Evolutionary conservation across 2,329 filamentous ascomycete genomes (phyloP).

Genomic region (Fusarium guadeloupense): DNA sequence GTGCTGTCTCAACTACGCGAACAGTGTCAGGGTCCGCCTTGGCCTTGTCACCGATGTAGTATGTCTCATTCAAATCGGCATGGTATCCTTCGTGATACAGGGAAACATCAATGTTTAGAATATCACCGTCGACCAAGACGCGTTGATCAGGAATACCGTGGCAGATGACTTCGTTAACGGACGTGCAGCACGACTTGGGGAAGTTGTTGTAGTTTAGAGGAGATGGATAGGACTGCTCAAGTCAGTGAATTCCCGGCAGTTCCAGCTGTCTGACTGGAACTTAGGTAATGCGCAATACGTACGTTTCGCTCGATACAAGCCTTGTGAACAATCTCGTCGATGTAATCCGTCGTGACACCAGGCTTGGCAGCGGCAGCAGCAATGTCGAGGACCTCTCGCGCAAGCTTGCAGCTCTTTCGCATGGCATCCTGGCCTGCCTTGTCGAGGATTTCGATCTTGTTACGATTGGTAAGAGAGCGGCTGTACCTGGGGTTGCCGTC

Average conservation of each 20-base stretch:
- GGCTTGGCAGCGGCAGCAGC: slow-evolving; percentile 84
- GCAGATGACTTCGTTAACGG: slow-evolving; percentile 96
- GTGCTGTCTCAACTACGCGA: slow-evolving; percentile 87
- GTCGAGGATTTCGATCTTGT: slow-evolving; percentile 85
- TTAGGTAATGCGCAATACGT: slow-evolving; percentile 49
- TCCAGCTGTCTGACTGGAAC: neutral
- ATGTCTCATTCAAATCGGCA: slow-evolving; percentile 97
- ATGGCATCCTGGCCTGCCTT: slow-evolving; percentile 85
- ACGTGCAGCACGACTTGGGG: slow-evolving; percentile 97
- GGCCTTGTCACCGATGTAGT: slow-evolving; percentile 93
- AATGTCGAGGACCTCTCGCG: slow-evolving; percentile 91
- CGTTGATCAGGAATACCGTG: slow-evolving; percentile 97
- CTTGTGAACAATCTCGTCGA: slow-evolving; percentile 94
- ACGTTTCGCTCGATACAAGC: slow-evolving; percentile 93
- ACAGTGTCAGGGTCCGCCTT: slow-evolving; percentile 85
- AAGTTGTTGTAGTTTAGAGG: slow-evolving; percentile 96
- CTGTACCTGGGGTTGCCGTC: slow-evolving; percentile 78
- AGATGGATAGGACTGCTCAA: slow-evolving; percentile 84
- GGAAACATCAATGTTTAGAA: slow-evolving; percentile 95
- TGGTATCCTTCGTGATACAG: slow-evolving; percentile 96
- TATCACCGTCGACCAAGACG: slow-evolving; percentile 88
- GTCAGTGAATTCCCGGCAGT: slow-evolving; percentile 4
- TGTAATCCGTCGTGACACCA: slow-evolving; percentile 95
- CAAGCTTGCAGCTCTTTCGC: slow-evolving; percentile 89
- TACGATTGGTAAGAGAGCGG: slow-evolving; percentile 70